These are phyloP conservation scores for Colletotrichum echinochloae DNA, from an alignment of 2,329 filamentous ascomycete species.

Conservation along the genomic window DNA sequence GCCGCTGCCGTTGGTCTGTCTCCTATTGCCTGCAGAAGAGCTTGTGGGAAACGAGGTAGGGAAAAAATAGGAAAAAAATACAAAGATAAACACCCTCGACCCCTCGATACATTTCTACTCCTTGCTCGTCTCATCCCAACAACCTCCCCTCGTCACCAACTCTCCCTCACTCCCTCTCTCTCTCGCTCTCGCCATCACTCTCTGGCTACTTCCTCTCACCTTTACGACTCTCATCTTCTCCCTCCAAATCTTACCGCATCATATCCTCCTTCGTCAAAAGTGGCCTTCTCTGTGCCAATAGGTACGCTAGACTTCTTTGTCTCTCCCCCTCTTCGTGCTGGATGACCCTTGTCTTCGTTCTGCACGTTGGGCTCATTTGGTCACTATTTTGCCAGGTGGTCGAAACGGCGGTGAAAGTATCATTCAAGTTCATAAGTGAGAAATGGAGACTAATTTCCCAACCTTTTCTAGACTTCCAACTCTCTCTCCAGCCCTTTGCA, in stretches of 20 bases:
- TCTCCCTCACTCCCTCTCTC: not conserved
- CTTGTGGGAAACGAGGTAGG: conserved; percentile 36
- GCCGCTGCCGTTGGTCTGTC: conserved; percentile 22
- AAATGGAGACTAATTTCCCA: conserved; percentile 22
- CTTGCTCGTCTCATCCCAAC: conserved; percentile 13
- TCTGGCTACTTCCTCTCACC: conserved; percentile 1
- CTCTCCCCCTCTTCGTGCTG: conserved; percentile 30
- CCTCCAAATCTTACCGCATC: conserved; percentile 5
- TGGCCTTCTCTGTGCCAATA: conserved; percentile 19
- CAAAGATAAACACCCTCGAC: conserved; percentile 38
- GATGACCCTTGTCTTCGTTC: conserved; percentile 28
- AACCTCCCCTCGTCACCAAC: conserved; percentile 7
- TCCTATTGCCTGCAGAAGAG: conserved; percentile 28
- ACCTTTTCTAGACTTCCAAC: not conserved
- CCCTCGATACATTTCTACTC: conserved; percentile 10
- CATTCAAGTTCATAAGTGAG: conserved; percentile 26
- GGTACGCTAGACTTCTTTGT: conserved; percentile 25
- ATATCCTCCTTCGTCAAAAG: conserved; percentile 3
- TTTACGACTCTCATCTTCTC: not conserved
- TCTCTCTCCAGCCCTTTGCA: not conserved
- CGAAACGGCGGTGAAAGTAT: conserved; percentile 43
- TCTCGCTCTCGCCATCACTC: not conserved
- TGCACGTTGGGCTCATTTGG: conserved; percentile 31
- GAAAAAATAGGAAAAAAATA: conserved; percentile 16
- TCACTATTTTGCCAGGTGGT: conserved; percentile 20